phyloP scores from a whole-genome alignment of 2,329 filamentous ascomycete genomes.

The Fusarium praegraminearum region DNA sequence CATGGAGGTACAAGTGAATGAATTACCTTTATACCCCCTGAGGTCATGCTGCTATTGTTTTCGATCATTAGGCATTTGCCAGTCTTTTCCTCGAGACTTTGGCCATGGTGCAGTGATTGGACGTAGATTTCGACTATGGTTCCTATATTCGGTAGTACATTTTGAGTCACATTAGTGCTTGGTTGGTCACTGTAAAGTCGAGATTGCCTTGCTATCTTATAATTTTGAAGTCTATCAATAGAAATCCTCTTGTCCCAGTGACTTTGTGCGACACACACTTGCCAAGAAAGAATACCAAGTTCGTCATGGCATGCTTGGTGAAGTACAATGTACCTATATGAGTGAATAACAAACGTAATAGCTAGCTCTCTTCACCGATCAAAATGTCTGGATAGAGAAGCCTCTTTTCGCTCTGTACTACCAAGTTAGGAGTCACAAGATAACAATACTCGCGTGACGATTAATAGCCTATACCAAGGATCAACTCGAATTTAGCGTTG shows the following conservation, averaged over 20 bases:
- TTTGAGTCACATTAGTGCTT: not conserved
- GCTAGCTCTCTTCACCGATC: not conserved
- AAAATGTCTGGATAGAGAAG: not conserved
- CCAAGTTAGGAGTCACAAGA: not conserved
- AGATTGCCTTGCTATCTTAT: not conserved
- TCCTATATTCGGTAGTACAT: not conserved
- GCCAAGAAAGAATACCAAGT: not conserved
- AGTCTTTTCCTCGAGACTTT: not conserved
- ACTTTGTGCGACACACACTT: not conserved
- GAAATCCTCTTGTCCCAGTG: not conserved
- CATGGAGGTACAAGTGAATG: not conserved
- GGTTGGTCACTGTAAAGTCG: not conserved
- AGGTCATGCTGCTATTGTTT: too few species aligned
- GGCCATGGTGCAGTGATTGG: not conserved
- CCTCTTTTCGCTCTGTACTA: not conserved
- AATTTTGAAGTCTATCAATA: not conserved
- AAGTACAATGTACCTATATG: not conserved
- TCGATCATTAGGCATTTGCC: too few species aligned
- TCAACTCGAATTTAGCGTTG: not conserved
- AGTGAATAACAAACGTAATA: not conserved
- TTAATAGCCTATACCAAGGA: not conserved
- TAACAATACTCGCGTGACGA: conserved; percentile 1
- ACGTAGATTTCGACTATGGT: not conserved
- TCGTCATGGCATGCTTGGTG: not conserved
- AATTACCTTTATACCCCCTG: too few species aligned